Evolutionary conservation across 768 basidiomycete species (phyloP), one percentile per base, ranked within the genome.

Genomic region (Cystofilobasidium bisporidii): DNA sequence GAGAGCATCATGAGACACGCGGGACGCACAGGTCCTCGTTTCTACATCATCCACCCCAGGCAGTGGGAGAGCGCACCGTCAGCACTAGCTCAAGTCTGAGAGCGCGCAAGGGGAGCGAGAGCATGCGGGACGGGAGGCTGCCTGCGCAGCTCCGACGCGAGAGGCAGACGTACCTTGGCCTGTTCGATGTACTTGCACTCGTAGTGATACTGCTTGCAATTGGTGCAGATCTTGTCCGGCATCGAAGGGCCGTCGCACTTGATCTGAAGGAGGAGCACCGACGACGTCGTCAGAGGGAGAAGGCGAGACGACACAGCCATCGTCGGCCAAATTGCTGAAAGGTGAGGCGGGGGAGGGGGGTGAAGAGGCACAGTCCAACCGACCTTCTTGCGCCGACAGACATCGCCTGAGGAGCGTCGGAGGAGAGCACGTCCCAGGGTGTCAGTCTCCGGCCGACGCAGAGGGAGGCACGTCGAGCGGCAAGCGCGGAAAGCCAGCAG

Each of bases 331-430:
- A n/a, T n/a, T n/a, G n/a, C n/a, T n/a, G n/a, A n/a, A n/a, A n/a
- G n/a, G n/a, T n/a, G n/a, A n/a, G n/a, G n/a, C 40, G 72, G 61
- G 61, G 71, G 70, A 33, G 63, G 26, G 41, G 41, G 32, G 63
- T 65, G 60, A 43, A 50, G 47, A 41, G 40, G 40, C 40, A 36
- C n/a, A 11, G 30, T 24, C 3, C 17, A 4, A 86, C 88, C 85
- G 79, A 73, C 73, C 69, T 92, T 92, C 81, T 90, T 91, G 66
- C 87, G 80, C 43, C 89, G 80, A 74, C 89, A 91, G 0, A 85
- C 82, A n/a, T 65, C 64, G 43, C 64, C 65, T 66, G 58, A n/a
- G n/a, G n/a, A n/a, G n/a, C n/a, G n/a, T n/a, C n/a, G n/a, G n/a
- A n/a, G 26, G 20, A 30, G n/a, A 32, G 41, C 18, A 30, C n/a